A percentile compares a stretch with the other conserved stretches of the same genome.
These are phyloP conservation scores for Phymatotrichopsis omnivora DNA, from an alignment of 2,329 filamentous ascomycete species.

Conservation along the genomic window DNA sequence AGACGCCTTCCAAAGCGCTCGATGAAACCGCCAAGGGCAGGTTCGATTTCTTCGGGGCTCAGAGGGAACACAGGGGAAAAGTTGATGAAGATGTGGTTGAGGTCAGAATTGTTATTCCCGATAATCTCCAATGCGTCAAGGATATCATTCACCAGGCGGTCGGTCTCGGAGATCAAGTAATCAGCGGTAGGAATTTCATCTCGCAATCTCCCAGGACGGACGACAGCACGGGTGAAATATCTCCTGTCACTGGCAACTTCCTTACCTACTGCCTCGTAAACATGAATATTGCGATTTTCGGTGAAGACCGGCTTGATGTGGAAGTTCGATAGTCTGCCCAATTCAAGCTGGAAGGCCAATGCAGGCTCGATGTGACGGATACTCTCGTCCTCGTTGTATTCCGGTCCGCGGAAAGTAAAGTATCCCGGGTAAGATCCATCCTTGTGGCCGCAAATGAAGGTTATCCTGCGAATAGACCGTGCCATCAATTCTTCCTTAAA, in stretches of 20 bases:
- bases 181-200: slow-evolving; percentile 98
- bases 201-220: slow-evolving; percentile 83
- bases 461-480: slow-evolving; percentile 76
- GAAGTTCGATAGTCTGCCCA: slow-evolving; percentile 89
- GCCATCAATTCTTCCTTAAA: slow-evolving; percentile 74
- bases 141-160: slow-evolving; percentile 94
- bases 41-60: slow-evolving; percentile 77
- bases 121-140: slow-evolving; percentile 96
- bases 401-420: slow-evolving; percentile 93
- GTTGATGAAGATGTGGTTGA: slow-evolving; percentile 99
- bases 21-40: slow-evolving; percentile 87
- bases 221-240: slow-evolving; percentile 94
- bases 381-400: slow-evolving; percentile 81
- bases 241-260: slow-evolving; percentile 92
- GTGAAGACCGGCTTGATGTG: slow-evolving; percentile 97
- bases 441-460: slow-evolving; percentile 90
- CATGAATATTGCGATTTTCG: slow-evolving; percentile 97
- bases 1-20: slow-evolving; percentile 91
- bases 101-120: slow-evolving; percentile 96
- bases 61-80: slow-evolving; percentile 96
- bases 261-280: slow-evolving; percentile 95
- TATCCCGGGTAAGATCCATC: slow-evolving; percentile 93
- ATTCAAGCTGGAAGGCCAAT: slow-evolving; percentile 95
- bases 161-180: slow-evolving; percentile 94
- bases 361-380: slow-evolving; percentile 97